Conservation (phyloP, 2,329 filamentous ascomycete genomes). For the Boeremia lycopersici region DNA sequence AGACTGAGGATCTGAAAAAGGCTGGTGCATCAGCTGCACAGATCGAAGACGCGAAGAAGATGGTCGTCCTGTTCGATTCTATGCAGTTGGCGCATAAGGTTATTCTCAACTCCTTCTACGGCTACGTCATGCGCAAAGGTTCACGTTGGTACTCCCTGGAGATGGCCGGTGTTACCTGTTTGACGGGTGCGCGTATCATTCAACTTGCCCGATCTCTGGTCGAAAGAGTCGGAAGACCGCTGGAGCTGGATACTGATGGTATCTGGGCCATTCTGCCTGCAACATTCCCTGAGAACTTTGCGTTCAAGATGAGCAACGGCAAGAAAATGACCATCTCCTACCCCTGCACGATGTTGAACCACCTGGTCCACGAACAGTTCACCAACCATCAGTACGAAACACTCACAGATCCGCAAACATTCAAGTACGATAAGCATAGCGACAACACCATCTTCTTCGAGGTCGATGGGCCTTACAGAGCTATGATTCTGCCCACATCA, state of each 20-base stretch:
- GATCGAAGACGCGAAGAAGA: conserved; percentile 95
- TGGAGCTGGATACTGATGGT: conserved; percentile 97
- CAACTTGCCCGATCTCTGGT: conserved; percentile 94
- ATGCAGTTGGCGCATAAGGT: conserved; percentile 97
- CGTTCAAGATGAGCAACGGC: conserved; percentile 91
- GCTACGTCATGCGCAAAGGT: conserved; percentile 98
- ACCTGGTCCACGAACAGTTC: conserved; percentile 90
- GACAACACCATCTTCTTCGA: conserved; percentile 99
- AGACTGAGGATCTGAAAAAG: conserved; percentile 84
- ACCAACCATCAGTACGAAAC: conserved; percentile 98
- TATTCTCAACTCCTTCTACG: conserved; percentile 98
- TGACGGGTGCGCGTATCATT: conserved; percentile 96
- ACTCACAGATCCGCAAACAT: conserved; percentile 75
- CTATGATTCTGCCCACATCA: conserved; percentile 95
- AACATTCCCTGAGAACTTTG: conserved; percentile 94
- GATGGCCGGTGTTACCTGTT: conserved; percentile 97
- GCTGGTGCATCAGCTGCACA: conserved; percentile 77
- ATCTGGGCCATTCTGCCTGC: conserved; percentile 99
- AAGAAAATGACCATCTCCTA: conserved; percentile 98
- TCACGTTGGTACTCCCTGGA: conserved; percentile 99
- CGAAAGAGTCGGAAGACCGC: conserved; percentile 86
- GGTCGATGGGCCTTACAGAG: conserved; percentile 95
- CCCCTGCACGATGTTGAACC: conserved; percentile 98
- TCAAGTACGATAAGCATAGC: conserved; percentile 95
- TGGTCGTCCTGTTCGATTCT: conserved; percentile 96